phyloP scores from a whole-genome alignment of 768 basidiomycete species.

The Leccinellum luteum region DNA sequence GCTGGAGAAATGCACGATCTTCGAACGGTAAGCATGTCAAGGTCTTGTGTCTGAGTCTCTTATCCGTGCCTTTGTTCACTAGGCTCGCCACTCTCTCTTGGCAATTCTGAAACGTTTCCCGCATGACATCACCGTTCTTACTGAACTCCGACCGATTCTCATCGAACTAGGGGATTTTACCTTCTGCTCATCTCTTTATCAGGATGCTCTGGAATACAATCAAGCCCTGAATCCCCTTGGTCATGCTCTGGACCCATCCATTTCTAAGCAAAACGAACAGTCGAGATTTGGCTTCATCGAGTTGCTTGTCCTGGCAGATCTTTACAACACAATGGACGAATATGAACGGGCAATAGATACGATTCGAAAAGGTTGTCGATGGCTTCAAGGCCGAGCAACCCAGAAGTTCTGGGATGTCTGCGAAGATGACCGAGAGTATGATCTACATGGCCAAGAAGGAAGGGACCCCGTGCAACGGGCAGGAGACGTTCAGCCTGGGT shows the following conservation, averaged over 20 bases:
- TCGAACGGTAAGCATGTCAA: slow-evolving; percentile 48
- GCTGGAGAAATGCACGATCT: slow-evolving; percentile 74
- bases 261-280: slow-evolving; percentile 9
- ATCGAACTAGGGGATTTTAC: slow-evolving; percentile 62
- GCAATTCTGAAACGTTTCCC: slow-evolving; percentile 35
- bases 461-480: slow-evolving; percentile 32
- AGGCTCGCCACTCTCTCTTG: slow-evolving; percentile 30
- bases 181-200: slow-evolving; percentile 65
- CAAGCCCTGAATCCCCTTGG: slow-evolving; percentile 41
- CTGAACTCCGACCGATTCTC: slow-evolving; percentile 61
- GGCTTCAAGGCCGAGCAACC: slow-evolving; percentile 82
- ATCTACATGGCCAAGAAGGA: slow-evolving; percentile 57
- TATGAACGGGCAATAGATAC: slow-evolving; percentile 64
- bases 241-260: slow-evolving; percentile 34
- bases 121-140: slow-evolving; percentile 75
- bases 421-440: slow-evolving; percentile 86
- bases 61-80: neutral
- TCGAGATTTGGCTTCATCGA: slow-evolving; percentile 44
- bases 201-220: slow-evolving; percentile 72
- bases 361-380: slow-evolving; percentile 75
- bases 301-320: slow-evolving; percentile 81
- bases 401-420: slow-evolving; percentile 79
- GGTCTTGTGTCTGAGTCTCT: neutral
- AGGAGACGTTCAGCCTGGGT: slow-evolving; percentile 53
- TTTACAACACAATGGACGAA: slow-evolving; percentile 70